phyloP scores from a whole-genome alignment of 768 basidiomycete genomes.

The Leucocoprinus sp. region DNA sequence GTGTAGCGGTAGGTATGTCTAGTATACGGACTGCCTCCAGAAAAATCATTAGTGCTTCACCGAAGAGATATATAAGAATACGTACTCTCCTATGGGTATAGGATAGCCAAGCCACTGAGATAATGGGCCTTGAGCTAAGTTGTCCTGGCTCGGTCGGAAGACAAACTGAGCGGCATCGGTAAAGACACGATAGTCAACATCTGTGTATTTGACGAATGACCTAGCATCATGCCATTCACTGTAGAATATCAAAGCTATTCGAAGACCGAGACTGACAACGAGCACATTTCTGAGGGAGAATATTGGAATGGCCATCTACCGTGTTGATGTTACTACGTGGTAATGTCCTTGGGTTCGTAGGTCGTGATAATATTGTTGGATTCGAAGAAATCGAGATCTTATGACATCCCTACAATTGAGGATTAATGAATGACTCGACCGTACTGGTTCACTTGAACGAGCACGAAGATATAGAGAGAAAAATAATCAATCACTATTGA shows the following conservation, averaged over 20 bases:
- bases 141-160: constrained; percentile 36
- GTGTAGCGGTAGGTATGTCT: constrained; percentile 96
- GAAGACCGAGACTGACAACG: constrained; percentile 45
- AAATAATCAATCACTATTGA: too few species aligned
- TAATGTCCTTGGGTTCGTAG: too few species aligned
- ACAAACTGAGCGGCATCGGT: constrained; percentile 81
- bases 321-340: too few species aligned
- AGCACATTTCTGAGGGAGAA: constrained; percentile 46
- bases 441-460: too few species aligned
- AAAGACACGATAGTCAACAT: constrained; percentile 95
- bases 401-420: too few species aligned
- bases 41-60: constrained; percentile 5
- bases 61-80: constrained; percentile 15
- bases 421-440: too few species aligned
- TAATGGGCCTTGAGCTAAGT: constrained; percentile 56
- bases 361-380: too few species aligned
- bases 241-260: constrained; percentile 68
- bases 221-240: constrained; percentile 86
- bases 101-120: constrained; percentile 24
- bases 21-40: constrained; percentile 72
- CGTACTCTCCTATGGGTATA: constrained; percentile 67
- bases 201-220: constrained; percentile 91
- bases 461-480: too few species aligned
- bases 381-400: too few species aligned
- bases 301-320: constrained; percentile 17